Conservation (phyloP, 257 asterid genomes). For the Rubia yunnanensis region DNA sequence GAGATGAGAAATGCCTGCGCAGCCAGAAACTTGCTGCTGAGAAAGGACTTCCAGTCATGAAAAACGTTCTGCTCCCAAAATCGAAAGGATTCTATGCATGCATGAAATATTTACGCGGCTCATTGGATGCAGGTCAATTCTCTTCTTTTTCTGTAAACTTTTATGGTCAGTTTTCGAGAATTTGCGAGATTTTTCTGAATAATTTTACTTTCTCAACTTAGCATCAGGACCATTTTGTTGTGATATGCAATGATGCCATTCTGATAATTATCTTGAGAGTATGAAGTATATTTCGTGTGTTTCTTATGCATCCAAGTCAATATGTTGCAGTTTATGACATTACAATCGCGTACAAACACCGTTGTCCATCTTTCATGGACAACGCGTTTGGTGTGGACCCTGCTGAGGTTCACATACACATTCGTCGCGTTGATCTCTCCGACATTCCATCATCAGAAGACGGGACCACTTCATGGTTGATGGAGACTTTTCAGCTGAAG, state of each 20-base stretch:
- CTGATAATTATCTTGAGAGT: no score
- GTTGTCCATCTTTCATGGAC: conserved; percentile 76
- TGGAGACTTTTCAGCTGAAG: conserved; percentile 53
- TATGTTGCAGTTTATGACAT: conserved; percentile 70
- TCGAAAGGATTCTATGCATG: conserved; percentile 74
- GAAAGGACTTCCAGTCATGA: conserved; percentile 63
- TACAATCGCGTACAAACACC: conserved; percentile 64
- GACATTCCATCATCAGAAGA: conserved; percentile 57
- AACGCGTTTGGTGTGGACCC: conserved; percentile 82
- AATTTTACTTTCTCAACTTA: neutral
- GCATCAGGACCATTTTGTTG: neutral
- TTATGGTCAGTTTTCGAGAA: neutral
- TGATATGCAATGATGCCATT: no score
- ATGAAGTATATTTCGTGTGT: no score
- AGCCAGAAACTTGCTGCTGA: conserved; percentile 76
- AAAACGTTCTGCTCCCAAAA: conserved; percentile 81
- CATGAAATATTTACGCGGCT: conserved; percentile 52
- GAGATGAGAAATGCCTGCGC: conserved; percentile 75
- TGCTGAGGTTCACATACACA: conserved; percentile 76
- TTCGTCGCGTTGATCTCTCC: conserved; percentile 38
- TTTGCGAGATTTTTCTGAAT: neutral
- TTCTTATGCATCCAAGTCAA: conserved; percentile 3
- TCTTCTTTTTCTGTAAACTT: conserved; percentile 3
- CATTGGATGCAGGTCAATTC: conserved; percentile 75
- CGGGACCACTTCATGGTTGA: conserved; percentile 54